phyloP scores from a whole-genome alignment of 306 rosid genomes.

The Medicago arabica region DNA sequence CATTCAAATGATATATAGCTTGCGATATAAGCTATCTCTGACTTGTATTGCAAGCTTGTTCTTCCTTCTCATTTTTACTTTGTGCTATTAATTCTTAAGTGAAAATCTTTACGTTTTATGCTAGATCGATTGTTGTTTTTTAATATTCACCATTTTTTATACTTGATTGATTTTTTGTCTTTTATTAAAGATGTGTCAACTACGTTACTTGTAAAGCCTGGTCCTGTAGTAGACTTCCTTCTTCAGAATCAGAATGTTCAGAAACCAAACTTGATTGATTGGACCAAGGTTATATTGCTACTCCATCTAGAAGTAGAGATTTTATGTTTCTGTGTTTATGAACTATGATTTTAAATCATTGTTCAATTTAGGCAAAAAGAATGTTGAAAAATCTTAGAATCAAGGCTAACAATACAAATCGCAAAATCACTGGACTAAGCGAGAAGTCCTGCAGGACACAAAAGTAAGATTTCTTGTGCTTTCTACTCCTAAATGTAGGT shows the following conservation, averaged over 20 bases:
- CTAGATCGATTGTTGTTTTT: too few species aligned
- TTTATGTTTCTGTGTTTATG: neutral
- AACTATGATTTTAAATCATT: neutral
- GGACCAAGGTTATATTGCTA: conserved; percentile 52
- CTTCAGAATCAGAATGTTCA: conserved; percentile 45
- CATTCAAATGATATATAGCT: too few species aligned
- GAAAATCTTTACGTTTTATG: neutral
- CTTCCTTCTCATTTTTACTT: too few species aligned
- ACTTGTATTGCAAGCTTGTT: too few species aligned
- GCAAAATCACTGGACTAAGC: conserved; percentile 64
- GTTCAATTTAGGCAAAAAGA: conserved; percentile 48
- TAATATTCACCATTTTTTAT: neutral
- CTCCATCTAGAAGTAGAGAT: neutral
- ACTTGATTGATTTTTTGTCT: neutral
- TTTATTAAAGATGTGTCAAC: conserved; percentile 53
- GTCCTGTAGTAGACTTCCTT: conserved; percentile 56
- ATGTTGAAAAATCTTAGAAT: conserved; percentile 53
- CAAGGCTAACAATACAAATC: conserved; percentile 46
- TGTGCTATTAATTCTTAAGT: neutral
- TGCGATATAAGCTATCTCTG: too few species aligned
- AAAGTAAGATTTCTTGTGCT: conserved; percentile 30
- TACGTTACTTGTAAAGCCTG: conserved; percentile 56
- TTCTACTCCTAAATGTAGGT: neutral
- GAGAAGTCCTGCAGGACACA: conserved; percentile 52
- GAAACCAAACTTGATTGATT: conserved; percentile 40